Percentiles rank a stretch among this genome's conserved stretches.
Conservation (phyloP, 768 basidiomycete species). For the Pisolithus albus region DNA sequence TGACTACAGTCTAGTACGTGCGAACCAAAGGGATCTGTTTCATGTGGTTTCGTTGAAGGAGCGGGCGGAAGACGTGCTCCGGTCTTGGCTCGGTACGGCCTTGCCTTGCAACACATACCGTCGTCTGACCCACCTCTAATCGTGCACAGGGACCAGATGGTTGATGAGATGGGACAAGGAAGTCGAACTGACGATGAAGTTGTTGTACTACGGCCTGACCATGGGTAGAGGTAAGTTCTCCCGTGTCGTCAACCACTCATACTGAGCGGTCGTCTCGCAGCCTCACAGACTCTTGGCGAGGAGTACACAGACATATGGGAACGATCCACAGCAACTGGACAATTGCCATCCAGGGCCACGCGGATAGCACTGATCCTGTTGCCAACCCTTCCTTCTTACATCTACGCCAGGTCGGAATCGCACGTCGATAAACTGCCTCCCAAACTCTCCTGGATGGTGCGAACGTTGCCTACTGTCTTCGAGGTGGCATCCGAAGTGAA, state of each 20-base stretch:
- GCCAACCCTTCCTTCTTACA: conserved; percentile 58
- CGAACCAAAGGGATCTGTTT: conserved; percentile 77
- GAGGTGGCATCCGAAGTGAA: conserved; percentile 64
- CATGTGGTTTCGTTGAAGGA: conserved; percentile 71
- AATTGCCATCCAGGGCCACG: conserved; percentile 37
- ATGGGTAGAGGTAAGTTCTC: conserved; percentile 58
- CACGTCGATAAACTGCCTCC: conserved; percentile 29
- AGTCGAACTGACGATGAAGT: conserved; percentile 58
- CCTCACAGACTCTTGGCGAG: conserved; percentile 80
- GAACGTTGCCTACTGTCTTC: conserved; percentile 41
- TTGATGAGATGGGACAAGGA: conserved; percentile 77
- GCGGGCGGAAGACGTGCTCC: conserved; percentile 65
- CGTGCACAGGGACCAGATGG: conserved; percentile 66
- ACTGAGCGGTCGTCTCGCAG: conserved; percentile 30
- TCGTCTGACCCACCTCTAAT: conserved; percentile 7
- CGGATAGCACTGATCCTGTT: conserved; percentile 57
- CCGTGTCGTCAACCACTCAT: background rate
- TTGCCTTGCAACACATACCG: conserved; percentile 1
- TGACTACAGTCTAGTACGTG: conserved; percentile 51
- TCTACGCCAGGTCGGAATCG: conserved; percentile 45
- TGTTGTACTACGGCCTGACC: conserved; percentile 69
- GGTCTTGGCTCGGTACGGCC: conserved; percentile 67
- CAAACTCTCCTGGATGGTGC: conserved; percentile 25
- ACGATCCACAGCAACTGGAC: conserved; percentile 38
- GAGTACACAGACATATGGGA: conserved; percentile 87